Conservation (phyloP, 2,329 filamentous ascomycete species). For the Pleoardoris graminearum region DNA sequence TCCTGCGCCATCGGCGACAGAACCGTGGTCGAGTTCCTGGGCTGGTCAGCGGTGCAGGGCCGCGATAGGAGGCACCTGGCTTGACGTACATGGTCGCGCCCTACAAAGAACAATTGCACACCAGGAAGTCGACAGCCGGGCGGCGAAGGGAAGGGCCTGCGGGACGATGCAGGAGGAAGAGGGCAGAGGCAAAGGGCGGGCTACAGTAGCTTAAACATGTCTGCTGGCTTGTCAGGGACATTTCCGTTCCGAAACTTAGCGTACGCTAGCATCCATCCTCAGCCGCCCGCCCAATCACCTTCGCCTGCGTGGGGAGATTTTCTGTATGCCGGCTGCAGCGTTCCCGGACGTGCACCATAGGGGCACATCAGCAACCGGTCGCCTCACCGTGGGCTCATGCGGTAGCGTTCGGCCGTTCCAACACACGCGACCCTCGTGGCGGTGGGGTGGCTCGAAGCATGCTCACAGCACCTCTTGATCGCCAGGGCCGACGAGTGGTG, state of each 20-base stretch:
- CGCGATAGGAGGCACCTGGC: constrained; percentile 12
- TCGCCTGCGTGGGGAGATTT: constrained; percentile 15
- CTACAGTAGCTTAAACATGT: constrained; percentile 32
- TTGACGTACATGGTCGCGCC: constrained; percentile 31
- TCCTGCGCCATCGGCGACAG: constrained; percentile 50
- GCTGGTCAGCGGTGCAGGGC: constrained; percentile 22
- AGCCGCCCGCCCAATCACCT: neutral
- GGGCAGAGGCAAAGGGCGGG: constrained; percentile 28
- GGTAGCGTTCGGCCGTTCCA: no score
- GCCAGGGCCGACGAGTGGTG: no score
- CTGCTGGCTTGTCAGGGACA: constrained; percentile 26
- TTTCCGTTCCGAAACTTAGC: constrained; percentile 22
- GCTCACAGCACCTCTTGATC: no score
- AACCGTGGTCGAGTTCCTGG: constrained; percentile 43
- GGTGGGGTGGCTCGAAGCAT: neutral
- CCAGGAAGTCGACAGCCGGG: neutral
- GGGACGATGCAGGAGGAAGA: constrained; percentile 15
- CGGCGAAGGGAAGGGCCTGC: constrained; percentile 19
- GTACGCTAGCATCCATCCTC: neutral
- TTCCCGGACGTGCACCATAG: constrained; percentile 9
- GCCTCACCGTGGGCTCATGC: constrained; percentile 8
- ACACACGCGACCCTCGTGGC: constrained; percentile 3
- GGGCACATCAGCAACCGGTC: constrained; percentile 5
- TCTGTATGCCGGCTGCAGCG: constrained; percentile 7
- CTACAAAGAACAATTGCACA: constrained; percentile 12